phyloP scores from a whole-genome alignment of 179 eudicot genomes.

The Vitellaria paradoxa region DNA sequence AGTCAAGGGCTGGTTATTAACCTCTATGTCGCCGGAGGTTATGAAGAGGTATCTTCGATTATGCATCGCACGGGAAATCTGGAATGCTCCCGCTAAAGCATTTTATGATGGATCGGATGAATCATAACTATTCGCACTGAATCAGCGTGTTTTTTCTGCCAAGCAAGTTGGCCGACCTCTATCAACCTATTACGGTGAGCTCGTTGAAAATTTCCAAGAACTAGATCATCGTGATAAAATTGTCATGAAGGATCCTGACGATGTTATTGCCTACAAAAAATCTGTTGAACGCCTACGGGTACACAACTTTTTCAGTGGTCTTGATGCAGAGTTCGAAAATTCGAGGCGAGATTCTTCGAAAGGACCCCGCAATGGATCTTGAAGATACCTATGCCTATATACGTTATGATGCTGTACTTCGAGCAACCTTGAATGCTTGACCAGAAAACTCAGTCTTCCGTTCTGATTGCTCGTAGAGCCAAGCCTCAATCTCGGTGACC shows the following conservation, averaged over 20 bases:
- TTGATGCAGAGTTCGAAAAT: conserved; percentile 1
- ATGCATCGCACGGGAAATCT: conserved; percentile 2
- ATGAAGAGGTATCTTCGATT: not conserved
- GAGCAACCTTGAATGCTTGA: not conserved
- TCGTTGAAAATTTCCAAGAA: not conserved
- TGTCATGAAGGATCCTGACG: not conserved
- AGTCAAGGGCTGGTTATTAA: too few relatives aligned
- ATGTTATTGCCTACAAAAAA: not conserved
- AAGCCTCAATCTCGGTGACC: not conserved
- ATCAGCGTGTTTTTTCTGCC: not conserved
- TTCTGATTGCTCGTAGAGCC: not conserved
- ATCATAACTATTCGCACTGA: not conserved
- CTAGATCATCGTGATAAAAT: not conserved
- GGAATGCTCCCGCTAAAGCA: conserved; percentile 9
- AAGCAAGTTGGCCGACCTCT: not conserved
- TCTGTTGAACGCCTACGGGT: not conserved
- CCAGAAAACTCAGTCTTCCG: not conserved
- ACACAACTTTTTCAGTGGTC: not conserved
- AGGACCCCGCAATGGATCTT: not conserved
- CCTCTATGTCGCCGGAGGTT: not conserved
- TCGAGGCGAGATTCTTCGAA: conserved; percentile 2
- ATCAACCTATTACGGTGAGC: too few relatives aligned
- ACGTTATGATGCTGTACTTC: not conserved
- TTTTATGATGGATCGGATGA: conserved; percentile 13
- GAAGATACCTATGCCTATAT: not conserved